A percentile compares a stretch with the other conserved stretches of the same genome.
phyloP scores from a whole-genome alignment of 1,284 basidiomycete species.

The Phlebopus sp. region DNA sequence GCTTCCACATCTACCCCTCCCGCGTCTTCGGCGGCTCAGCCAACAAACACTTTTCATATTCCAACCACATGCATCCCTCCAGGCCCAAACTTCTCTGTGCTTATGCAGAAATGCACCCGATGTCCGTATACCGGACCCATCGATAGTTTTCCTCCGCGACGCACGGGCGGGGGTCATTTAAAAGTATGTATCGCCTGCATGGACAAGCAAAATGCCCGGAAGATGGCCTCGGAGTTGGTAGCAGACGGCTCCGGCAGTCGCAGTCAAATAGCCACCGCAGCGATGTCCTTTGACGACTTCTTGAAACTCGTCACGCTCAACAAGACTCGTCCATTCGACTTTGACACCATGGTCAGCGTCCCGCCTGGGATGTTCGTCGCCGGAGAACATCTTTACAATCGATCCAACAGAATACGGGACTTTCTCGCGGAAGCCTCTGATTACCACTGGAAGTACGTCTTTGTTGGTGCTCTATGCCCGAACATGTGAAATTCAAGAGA shows the following conservation, averaged over 20 bases:
- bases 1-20: constrained; percentile 19
- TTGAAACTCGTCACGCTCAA: constrained; percentile 31
- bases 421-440: constrained; percentile 33
- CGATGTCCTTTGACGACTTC: constrained; percentile 33
- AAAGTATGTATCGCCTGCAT: constrained; percentile 32
- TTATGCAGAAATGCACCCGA: constrained; percentile 30
- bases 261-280: constrained; percentile 34
- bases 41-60: constrained; percentile 22
- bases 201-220: constrained; percentile 34
- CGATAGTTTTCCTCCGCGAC: constrained; percentile 27
- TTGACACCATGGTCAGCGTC: constrained; percentile 34
- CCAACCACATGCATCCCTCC: constrained; percentile 11
- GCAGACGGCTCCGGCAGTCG: constrained; percentile 29
- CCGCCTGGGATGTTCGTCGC: constrained; percentile 29
- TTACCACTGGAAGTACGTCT: constrained; percentile 34
- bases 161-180: constrained; percentile 28
- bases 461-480: background rate
- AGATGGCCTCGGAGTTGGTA: constrained; percentile 30
- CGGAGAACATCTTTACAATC: constrained; percentile 34
- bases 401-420: constrained; percentile 34
- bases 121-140: constrained; percentile 30
- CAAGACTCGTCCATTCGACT: constrained; percentile 31
- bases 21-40: constrained; percentile 11
- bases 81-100: background rate
- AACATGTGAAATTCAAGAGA: background rate